Evolutionary conservation across 768 basidiomycete genomes (phyloP).

Genomic region (Boletus sp.): DNA sequence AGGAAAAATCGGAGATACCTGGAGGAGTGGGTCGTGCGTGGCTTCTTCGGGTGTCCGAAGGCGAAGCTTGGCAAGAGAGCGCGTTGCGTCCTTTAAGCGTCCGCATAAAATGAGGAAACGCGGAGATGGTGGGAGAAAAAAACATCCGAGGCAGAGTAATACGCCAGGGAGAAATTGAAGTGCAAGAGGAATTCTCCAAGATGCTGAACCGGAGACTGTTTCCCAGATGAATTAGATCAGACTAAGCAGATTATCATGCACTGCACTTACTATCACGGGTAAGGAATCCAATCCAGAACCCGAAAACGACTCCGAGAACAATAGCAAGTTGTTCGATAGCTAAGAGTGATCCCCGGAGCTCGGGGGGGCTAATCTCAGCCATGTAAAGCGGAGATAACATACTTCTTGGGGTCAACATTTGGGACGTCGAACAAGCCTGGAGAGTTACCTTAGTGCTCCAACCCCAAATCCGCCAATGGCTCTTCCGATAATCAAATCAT

Average conservation of each 20-base stretch:
- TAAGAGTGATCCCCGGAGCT: slow-evolving; percentile 73
- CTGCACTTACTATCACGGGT: slow-evolving; percentile 55
- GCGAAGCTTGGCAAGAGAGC: slow-evolving; percentile 52
- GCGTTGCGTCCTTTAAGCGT: slow-evolving; percentile 52
- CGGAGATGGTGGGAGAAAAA: slow-evolving; percentile 48
- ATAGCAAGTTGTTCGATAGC: slow-evolving; percentile 80
- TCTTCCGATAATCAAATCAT: slow-evolving; percentile 63
- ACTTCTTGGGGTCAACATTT: slow-evolving; percentile 34
- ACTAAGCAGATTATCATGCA: background rate
- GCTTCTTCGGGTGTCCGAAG: slow-evolving; percentile 45
- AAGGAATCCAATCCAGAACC: slow-evolving; percentile 79
- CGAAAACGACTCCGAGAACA: slow-evolving; percentile 75
- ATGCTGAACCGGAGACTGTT: slow-evolving; percentile 56
- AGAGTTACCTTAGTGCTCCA: slow-evolving; percentile 60
- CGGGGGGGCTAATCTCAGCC: slow-evolving; percentile 81
- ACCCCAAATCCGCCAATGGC: slow-evolving; percentile 78
- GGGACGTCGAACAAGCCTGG: slow-evolving; percentile 5
- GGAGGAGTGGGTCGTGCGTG: slow-evolving; percentile 47
- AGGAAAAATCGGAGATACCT: slow-evolving; percentile 31
- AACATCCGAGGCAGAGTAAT: slow-evolving; percentile 58
- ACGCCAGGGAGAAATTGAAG: slow-evolving; percentile 69
- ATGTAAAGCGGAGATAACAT: slow-evolving; percentile 82
- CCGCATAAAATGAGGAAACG: slow-evolving; percentile 49
- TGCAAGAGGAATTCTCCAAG: slow-evolving; percentile 77
- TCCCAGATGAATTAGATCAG: background rate